These are phyloP conservation scores for Macrophomina pseudophaseolina DNA, from an alignment of 2,329 filamentous ascomycete genomes.

Conservation along the genomic window DNA sequence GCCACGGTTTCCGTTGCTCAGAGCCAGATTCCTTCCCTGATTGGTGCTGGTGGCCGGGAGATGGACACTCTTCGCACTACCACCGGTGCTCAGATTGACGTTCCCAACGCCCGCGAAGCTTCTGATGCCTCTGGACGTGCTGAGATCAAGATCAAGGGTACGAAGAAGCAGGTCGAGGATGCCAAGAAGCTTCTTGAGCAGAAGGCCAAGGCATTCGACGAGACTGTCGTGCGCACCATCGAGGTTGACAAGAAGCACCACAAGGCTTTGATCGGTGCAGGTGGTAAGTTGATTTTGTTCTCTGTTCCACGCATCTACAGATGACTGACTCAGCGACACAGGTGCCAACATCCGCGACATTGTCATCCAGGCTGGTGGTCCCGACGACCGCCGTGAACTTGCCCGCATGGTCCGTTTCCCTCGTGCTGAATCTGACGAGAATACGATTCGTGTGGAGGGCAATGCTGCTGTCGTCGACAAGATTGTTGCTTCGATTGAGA, in stretches of 20 bases:
- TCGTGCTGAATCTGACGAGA: conserved; percentile 81
- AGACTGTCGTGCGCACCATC: conserved; percentile 82
- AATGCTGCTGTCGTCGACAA: conserved; percentile 83
- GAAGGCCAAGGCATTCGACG: conserved; percentile 84
- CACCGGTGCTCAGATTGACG: conserved; percentile 88
- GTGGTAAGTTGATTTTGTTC: conserved; percentile 68
- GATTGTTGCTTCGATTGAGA: conserved; percentile 80
- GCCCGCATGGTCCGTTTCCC: conserved; percentile 95
- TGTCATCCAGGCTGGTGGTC: conserved; percentile 85
- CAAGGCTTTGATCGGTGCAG: conserved; percentile 83
- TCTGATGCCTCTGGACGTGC: conserved; percentile 69
- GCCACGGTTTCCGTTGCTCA: conserved; percentile 85
- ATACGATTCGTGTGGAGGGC: conserved; percentile 86
- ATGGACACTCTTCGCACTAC: conserved; percentile 87
- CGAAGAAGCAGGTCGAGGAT: conserved; percentile 85
- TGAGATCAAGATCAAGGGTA: conserved; percentile 90
- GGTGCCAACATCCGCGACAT: conserved; percentile 86
- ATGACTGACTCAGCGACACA: conserved; percentile 50
- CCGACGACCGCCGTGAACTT: conserved; percentile 80
- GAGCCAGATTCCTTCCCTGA: conserved; percentile 90
- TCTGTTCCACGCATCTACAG: conserved; percentile 43
- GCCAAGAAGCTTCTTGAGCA: conserved; percentile 90
- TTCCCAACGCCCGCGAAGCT: conserved; percentile 79
- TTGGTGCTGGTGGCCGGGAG: conserved; percentile 86
- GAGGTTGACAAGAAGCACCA: conserved; percentile 96